Evolutionary conservation across 106 monocot species (phyloP).

Genomic region (Allium fistulosum): DNA sequence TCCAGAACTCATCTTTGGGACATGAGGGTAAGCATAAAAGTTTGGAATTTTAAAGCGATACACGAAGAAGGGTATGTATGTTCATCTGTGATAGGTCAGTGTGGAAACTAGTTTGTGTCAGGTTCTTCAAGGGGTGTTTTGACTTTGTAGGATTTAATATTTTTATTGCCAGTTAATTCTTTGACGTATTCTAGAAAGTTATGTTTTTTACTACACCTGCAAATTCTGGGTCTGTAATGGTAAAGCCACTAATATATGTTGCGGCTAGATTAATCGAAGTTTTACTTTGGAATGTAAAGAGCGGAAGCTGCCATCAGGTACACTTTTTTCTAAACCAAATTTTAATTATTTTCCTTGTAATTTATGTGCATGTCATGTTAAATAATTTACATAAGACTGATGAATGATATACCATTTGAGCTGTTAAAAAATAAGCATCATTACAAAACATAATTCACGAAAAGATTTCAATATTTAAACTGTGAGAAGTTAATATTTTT

Average conservation of each 20-base stretch:
- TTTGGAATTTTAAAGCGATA: constrained; percentile 64
- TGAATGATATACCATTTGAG: too few relatives aligned
- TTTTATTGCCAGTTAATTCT: constrained; percentile 89
- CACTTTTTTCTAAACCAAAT: too few relatives aligned
- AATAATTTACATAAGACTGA: too few relatives aligned
- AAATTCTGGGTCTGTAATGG: constrained; percentile 30
- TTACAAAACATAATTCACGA: too few relatives aligned
- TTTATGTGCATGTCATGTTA: too few relatives aligned
- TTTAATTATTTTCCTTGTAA: too few relatives aligned
- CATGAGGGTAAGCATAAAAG: constrained; percentile 34
- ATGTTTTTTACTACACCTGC: constrained; percentile 61
- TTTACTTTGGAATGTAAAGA: constrained; percentile 96
- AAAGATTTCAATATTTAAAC: too few relatives aligned
- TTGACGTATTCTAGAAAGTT: constrained; percentile 79
- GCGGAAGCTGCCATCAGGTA: constrained; percentile 97
- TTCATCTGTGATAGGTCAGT: constrained; percentile 74
- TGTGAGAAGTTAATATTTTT: too few relatives aligned
- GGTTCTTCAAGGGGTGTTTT: constrained; percentile 86
- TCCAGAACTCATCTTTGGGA: constrained; percentile 86
- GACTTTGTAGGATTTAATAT: constrained; percentile 91
- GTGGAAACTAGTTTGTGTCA: constrained; percentile 97
- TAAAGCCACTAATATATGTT: constrained; percentile 79
- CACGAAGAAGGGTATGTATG: constrained; percentile 76
- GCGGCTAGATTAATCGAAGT: constrained; percentile 91
- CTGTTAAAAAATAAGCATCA: too few relatives aligned